Conservation (phyloP, 495 filamentous ascomycete species). For the Penicillium dipodomyicola region DNA sequence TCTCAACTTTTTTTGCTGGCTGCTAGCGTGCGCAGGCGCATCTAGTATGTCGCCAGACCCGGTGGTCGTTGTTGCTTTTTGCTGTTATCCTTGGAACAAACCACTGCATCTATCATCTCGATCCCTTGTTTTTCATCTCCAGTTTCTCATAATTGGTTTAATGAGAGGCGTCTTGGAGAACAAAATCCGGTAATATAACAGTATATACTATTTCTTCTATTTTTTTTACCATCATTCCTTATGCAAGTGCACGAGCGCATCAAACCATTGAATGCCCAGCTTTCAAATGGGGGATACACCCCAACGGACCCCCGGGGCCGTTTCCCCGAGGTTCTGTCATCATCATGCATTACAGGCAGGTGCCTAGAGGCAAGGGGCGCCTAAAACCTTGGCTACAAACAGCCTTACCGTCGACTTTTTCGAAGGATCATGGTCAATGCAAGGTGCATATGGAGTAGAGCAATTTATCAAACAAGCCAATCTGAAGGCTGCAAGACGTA, state of each 20-base stretch:
- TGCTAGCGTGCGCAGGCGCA: conserved; percentile 24
- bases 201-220: neutral
- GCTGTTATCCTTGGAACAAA: neutral
- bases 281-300: neutral
- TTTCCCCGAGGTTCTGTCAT: neutral
- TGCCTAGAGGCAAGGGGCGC: conserved; percentile 9
- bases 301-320: neutral
- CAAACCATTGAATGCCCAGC: neutral
- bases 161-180: neutral
- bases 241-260: neutral
- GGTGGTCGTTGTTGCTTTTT: neutral
- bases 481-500: too few relatives aligned
- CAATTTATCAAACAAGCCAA: neutral
- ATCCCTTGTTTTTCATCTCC: neutral
- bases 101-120: neutral
- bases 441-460: neutral
- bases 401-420: neutral
- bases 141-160: neutral
- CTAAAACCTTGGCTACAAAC: neutral
- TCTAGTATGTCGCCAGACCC: neutral
- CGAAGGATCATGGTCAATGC: neutral
- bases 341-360: neutral
- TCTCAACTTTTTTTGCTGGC: conserved; percentile 6
- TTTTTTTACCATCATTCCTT: neutral
- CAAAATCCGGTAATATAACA: neutral